Evolutionary conservation across 148 eudicot species (phyloP), one percentile per base, ranked within the genome.

Genomic region (Limonium bicolor): DNA sequence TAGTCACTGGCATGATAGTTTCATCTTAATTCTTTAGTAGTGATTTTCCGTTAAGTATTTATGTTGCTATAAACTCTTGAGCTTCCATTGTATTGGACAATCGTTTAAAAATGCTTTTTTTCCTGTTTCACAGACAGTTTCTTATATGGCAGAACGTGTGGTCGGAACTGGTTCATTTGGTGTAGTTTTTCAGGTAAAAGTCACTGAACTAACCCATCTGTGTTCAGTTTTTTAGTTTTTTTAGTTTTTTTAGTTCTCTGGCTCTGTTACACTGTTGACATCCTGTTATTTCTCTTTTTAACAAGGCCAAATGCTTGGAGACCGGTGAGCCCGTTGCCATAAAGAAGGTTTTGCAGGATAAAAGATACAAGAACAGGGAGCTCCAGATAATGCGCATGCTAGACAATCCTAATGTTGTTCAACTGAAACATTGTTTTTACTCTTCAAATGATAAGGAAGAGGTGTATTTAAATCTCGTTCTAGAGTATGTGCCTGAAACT

Each of bases 151-250:
- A 5, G 96, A 88, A 50, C 92, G 92, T 54, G 94, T 88, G 56
- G 96, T 88, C 18, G 96, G 96, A 25, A 83, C 92, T 51, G 96
- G 96, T 59, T 79, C 96, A 27, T 88, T 88, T 62, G 96, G 96
- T 50, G 92, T 80, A 32, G 96, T 88, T 42, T 88, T 52, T 55
- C 90, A 83, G 94, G 96, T 87, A 68, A 54, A 18, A 34, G 27
- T 38, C 35, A n/a, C 21, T 45, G n/a, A n/a, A n/a, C n/a, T n/a
- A n/a, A n/a, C n/a, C n/a, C n/a, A n/a, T n/a, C n/a, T n/a, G n/a
- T n/a, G n/a, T n/a, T n/a, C 15, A 16, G 9, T 38, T 59, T 50
- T 29, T 4, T 7, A 48, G 17, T 24, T 5, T 33, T 11, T 42
- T 15, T 10, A 3, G 22, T n/a, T 7, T 31, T 29, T 58, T 21